These are phyloP conservation scores for Phytopythium vexans DNA, from an alignment of 352 stramenopile genomes.

Conservation along the genomic window DNA sequence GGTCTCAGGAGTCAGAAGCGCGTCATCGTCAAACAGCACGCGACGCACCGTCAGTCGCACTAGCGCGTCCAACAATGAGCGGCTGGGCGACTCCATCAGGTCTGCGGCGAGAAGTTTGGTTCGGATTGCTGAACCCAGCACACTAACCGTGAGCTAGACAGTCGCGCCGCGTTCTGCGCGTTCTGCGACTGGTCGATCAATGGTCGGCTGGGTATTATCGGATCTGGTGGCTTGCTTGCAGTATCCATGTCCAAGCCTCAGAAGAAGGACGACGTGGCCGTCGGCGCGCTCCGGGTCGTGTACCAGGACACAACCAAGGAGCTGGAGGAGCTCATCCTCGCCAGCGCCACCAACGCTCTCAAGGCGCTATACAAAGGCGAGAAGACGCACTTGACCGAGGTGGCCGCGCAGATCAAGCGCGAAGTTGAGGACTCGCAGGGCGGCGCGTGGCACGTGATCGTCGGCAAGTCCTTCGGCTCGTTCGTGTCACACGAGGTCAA, in stretches of 20 bases:
- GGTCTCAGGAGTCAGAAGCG: background rate
- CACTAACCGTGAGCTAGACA: background rate
- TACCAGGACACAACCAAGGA: constrained; percentile 70
- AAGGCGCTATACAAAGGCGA: constrained; percentile 84
- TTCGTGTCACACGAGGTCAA: constrained; percentile 86
- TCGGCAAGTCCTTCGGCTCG: constrained; percentile 83
- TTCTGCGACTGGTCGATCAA: background rate
- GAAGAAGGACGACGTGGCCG: constrained; percentile 79
- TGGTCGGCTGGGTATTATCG: background rate
- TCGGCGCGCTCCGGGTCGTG: constrained; percentile 63
- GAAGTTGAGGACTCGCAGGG: constrained; percentile 65
- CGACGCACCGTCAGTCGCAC: constrained; percentile 36
- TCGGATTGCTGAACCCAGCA: too few relatives aligned
- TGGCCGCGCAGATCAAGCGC: constrained; percentile 78
- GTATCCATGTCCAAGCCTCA: constrained; percentile 62
- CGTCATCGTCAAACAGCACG: constrained; percentile 31
- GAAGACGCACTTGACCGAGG: constrained; percentile 79
- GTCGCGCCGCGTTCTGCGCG: constrained; percentile 5
- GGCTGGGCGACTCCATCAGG: constrained; percentile 7
- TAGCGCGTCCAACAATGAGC: constrained; percentile 33
- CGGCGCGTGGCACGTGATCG: constrained; percentile 80
- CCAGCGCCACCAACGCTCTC: constrained; percentile 73
- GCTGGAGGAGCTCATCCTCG: constrained; percentile 66
- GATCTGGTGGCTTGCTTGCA: background rate
- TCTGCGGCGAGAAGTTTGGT: too few relatives aligned